Evolutionary conservation across 2,329 filamentous ascomycete genomes (phyloP).

Genomic region (Karstenula rhodostoma): DNA sequence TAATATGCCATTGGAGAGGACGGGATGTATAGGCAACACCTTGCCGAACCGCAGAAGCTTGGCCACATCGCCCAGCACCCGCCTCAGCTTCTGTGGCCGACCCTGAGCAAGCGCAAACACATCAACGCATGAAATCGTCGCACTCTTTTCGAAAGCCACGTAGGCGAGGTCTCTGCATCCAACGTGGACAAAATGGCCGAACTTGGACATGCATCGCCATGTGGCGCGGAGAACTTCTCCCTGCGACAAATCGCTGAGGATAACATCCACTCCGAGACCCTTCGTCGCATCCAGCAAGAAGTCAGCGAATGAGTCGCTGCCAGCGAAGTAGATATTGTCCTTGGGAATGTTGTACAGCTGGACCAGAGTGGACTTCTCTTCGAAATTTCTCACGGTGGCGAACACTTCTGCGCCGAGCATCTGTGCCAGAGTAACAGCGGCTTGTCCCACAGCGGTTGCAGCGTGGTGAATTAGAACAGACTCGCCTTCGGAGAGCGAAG

Average conservation of each 20-base stretch:
- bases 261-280: slow-evolving; percentile 46
- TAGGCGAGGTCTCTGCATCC: slow-evolving; percentile 8
- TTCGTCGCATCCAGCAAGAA: slow-evolving; percentile 35
- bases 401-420: slow-evolving; percentile 32
- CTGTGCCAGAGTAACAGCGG: slow-evolving; percentile 36
- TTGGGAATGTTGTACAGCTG: slow-evolving; percentile 29
- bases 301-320: slow-evolving; percentile 33
- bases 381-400: slow-evolving; percentile 33
- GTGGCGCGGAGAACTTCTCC: slow-evolving; percentile 41
- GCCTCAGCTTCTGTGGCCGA: slow-evolving; percentile 27
- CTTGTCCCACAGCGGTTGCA: slow-evolving; percentile 39
- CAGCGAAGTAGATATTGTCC: slow-evolving; percentile 42
- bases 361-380: slow-evolving; percentile 33
- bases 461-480: slow-evolving; percentile 42
- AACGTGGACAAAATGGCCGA: slow-evolving; percentile 29
- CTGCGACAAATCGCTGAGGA: slow-evolving; percentile 39
- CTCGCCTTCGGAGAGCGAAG: slow-evolving; percentile 42
- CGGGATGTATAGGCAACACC: slow-evolving; percentile 17
- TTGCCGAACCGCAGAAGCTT: slow-evolving; percentile 29
- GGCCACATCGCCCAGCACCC: slow-evolving; percentile 25
- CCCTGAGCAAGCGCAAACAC: slow-evolving; percentile 20
- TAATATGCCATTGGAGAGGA: slow-evolving; percentile 23
- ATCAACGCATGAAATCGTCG: slow-evolving; percentile 24
- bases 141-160: slow-evolving; percentile 23
- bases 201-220: slow-evolving; percentile 55